Conservation (phyloP, 2,329 filamentous ascomycete genomes). For the Aspergillus alliaceus region DNA sequence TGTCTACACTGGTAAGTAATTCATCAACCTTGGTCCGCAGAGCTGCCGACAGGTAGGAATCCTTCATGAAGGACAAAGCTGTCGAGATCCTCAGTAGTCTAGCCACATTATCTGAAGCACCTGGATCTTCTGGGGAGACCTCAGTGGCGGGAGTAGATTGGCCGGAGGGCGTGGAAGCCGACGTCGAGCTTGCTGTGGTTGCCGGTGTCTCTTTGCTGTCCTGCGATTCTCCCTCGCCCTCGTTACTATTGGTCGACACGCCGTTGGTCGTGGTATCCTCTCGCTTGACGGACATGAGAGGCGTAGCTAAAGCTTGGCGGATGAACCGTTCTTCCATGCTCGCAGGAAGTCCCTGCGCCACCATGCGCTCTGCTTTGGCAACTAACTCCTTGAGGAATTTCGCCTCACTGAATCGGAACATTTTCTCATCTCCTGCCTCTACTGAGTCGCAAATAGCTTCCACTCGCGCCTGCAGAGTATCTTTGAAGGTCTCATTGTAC, state of each 20-base stretch:
- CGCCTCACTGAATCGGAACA: conserved; percentile 75
- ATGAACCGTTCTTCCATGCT: conserved; percentile 89
- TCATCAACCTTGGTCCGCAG: conserved; percentile 41
- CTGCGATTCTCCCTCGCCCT: conserved; percentile 21
- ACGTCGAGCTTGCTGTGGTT: conserved; percentile 35
- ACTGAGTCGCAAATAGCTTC: conserved; percentile 74
- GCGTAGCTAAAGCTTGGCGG: conserved; percentile 70
- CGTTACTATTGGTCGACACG: conserved; percentile 26
- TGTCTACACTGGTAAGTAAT: conserved; percentile 37
- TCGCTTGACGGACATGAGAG: conserved; percentile 67
- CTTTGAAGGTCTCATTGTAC: conserved; percentile 39
- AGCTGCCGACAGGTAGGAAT: conserved; percentile 47
- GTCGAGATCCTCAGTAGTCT: conserved; percentile 51
- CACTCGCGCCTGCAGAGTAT: conserved; percentile 65
- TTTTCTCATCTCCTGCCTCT: conserved; percentile 76
- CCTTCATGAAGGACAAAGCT: conserved; percentile 51
- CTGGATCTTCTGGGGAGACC: conserved; percentile 28
- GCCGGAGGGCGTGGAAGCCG: conserved; percentile 38
- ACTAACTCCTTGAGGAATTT: conserved; percentile 69
- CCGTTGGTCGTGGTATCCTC: conserved; percentile 45
- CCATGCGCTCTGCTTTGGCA: conserved; percentile 70
- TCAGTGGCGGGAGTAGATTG: conserved; percentile 39
- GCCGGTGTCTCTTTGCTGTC: conserved; percentile 33
- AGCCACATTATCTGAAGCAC: conserved; percentile 36
- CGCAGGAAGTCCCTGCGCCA: conserved; percentile 63